Conservation (phyloP, 108 stramenopile genomes). For the Cyclotella distinguenda region DNA sequence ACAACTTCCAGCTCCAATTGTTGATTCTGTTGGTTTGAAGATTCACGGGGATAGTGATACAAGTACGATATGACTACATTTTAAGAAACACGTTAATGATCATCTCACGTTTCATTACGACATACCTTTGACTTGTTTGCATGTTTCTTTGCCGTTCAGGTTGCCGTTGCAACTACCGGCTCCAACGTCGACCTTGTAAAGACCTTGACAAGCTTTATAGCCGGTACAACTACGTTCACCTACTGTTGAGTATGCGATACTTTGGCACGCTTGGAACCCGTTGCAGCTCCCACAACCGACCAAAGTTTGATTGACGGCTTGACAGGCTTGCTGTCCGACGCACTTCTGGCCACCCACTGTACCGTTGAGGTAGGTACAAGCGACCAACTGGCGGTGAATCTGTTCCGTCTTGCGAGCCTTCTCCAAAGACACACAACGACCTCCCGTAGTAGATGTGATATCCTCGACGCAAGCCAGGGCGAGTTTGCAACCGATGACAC, state of each 20-base stretch:
- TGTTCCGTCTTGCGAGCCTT: neutral
- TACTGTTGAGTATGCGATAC: neutral
- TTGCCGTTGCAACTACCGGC: no score
- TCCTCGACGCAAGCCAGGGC: neutral
- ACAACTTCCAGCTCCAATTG: no score
- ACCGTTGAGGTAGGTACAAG: slow-evolving; percentile 1
- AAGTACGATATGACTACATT: no score
- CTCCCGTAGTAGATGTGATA: neutral
- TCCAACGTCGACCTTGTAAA: no score
- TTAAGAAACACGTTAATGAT: no score
- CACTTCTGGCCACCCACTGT: neutral
- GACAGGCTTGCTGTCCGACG: neutral
- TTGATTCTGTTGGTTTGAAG: no score
- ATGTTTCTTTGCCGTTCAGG: no score
- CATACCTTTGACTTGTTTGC: no score
- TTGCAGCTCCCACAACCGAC: neutral
- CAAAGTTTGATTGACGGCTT: neutral
- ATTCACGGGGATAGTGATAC: no score
- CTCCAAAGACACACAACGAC: neutral
- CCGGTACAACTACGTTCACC: neutral
- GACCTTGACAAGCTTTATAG: no score
- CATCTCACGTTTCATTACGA: no score
- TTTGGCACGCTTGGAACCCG: neutral
- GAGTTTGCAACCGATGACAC: neutral
- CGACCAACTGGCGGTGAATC: neutral